Conservation (phyloP, 2,329 filamentous ascomycete genomes). For the Penicillium hesseltinei region DNA sequence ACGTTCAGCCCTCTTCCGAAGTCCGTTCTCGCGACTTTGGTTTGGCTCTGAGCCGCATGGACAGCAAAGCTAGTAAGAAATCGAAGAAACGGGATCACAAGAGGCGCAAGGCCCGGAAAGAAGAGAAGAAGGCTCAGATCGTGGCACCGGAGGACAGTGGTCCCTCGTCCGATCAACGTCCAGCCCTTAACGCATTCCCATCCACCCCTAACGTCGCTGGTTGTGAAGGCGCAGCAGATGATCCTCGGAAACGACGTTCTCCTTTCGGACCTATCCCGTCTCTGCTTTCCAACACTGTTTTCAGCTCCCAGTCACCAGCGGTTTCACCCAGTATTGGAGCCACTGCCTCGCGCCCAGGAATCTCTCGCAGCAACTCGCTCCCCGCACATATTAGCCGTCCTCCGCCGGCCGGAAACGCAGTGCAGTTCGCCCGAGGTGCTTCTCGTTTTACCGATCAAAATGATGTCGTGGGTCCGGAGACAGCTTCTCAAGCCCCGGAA, state of each 20-base stretch:
- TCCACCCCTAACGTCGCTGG: constrained; percentile 15
- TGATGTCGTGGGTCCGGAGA: constrained; percentile 14
- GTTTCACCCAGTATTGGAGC: constrained; percentile 13
- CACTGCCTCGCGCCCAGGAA: constrained; percentile 14
- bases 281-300: constrained; percentile 37
- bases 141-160: not conserved
- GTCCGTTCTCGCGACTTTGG: constrained; percentile 34
- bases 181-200: constrained; percentile 18
- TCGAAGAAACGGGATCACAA: constrained; percentile 25
- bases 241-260: constrained; percentile 24
- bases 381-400: constrained; percentile 28
- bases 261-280: constrained; percentile 35
- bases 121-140: constrained; percentile 15
- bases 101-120: constrained; percentile 19
- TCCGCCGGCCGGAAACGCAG: constrained; percentile 33
- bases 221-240: constrained; percentile 10
- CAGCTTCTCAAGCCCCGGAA: constrained; percentile 17
- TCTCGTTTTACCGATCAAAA: constrained; percentile 25
- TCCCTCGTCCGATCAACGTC: constrained; percentile 4
- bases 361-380: constrained; percentile 35
- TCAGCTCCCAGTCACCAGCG: constrained; percentile 23
- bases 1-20: constrained; percentile 18
- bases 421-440: constrained; percentile 36
- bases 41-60: constrained; percentile 12
- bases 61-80: constrained; percentile 16